phyloP scores from a whole-genome alignment of 1,139 yeast genomes.

The Pneumocystis murina region DNA sequence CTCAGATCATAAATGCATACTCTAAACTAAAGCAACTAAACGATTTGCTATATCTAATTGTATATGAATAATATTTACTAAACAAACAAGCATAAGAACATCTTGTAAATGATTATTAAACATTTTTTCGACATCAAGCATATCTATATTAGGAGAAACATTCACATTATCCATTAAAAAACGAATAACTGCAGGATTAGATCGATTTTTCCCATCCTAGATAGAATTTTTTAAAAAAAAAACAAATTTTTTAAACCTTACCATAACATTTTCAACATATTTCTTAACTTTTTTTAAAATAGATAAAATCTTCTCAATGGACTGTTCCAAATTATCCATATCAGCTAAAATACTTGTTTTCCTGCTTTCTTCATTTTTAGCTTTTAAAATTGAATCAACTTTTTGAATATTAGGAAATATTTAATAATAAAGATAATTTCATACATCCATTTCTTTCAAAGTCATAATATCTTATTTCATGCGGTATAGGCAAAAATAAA shows the following conservation, averaged over 20 bases:
- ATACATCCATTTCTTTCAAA: slow-evolving; percentile 43
- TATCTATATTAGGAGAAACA: slow-evolving; percentile 46
- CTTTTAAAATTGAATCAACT: slow-evolving; percentile 25
- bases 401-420: slow-evolving; percentile 22
- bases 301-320: slow-evolving; percentile 41
- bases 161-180: slow-evolving; percentile 48
- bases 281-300: slow-evolving; percentile 42
- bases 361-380: slow-evolving; percentile 23
- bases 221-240: not conserved
- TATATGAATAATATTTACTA: slow-evolving; percentile 73
- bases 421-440: not conserved
- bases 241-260: not conserved
- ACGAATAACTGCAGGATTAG: slow-evolving; percentile 48
- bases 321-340: slow-evolving; percentile 36
- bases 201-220: slow-evolving; percentile 28
- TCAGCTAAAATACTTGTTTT: slow-evolving; percentile 28
- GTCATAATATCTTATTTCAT: slow-evolving; percentile 45
- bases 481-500: slow-evolving; percentile 63
- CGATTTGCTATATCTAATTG: slow-evolving; percentile 27
- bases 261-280: slow-evolving; percentile 33
- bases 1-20: not conserved
- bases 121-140: slow-evolving; percentile 42
- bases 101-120: slow-evolving; percentile 69
- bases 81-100: slow-evolving; percentile 65
- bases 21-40: slow-evolving; percentile 8